Conservation (phyloP, 306 rosid species). For the Cucurbita pepo region DNA sequence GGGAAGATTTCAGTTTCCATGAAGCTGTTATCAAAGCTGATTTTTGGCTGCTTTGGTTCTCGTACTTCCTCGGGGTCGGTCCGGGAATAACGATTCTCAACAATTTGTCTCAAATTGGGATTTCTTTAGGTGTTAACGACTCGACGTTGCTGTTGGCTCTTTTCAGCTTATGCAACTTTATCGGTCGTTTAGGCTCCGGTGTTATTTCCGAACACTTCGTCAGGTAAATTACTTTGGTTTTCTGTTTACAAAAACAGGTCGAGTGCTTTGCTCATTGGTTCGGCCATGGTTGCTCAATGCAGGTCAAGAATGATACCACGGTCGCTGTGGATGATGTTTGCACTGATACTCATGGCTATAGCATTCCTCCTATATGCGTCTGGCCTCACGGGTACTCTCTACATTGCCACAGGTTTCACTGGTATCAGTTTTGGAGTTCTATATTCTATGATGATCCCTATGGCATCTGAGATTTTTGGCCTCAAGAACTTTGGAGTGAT, state of each 20-base stretch:
- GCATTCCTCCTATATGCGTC: constrained; percentile 45
- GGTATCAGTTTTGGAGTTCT: constrained; percentile 58
- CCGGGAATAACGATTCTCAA: constrained; percentile 73
- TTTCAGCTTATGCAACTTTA: constrained; percentile 73
- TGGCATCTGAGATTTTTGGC: constrained; percentile 54
- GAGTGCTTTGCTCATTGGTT: background rate
- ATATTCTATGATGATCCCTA: constrained; percentile 39
- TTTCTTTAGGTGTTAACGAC: constrained; percentile 42
- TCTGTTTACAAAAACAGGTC: background rate
- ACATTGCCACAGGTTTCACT: constrained; percentile 52
- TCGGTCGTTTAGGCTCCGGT: constrained; percentile 74
- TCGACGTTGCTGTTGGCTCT: constrained; percentile 53
- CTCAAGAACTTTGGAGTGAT: constrained; percentile 50
- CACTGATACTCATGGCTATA: constrained; percentile 45
- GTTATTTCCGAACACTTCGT: constrained; percentile 73
- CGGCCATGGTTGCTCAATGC: background rate
- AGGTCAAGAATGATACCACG: constrained; percentile 49
- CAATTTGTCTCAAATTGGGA: constrained; percentile 80
- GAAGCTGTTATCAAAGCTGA: constrained; percentile 78
- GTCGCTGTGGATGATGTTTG: constrained; percentile 53
- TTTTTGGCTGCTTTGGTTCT: constrained; percentile 84
- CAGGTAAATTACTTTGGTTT: constrained; percentile 27
- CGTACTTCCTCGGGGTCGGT: constrained; percentile 60
- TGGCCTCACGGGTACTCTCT: constrained; percentile 34
- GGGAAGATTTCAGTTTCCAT: constrained; percentile 66